These are phyloP conservation scores for Aphanomyces cochlioides DNA, from an alignment of 352 stramenopile species.

Conservation along the genomic window DNA sequence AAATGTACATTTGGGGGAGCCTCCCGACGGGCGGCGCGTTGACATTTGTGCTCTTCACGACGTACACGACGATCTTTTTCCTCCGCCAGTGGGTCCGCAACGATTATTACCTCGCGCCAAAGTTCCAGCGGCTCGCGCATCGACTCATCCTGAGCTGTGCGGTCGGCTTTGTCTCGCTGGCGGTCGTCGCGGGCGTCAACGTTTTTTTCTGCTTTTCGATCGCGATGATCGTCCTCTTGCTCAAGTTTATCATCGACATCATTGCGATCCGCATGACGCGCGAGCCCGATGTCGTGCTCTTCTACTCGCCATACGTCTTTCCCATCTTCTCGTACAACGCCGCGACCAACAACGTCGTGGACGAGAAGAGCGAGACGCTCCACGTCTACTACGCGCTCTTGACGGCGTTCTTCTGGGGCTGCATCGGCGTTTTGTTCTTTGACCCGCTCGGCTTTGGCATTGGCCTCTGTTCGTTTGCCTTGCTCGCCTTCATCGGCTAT, in stretches of 20 bases:
- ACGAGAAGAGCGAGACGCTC: constrained; percentile 70
- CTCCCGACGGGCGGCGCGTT: constrained; percentile 53
- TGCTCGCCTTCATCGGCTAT: constrained; percentile 71
- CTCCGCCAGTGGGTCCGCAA: constrained; percentile 82
- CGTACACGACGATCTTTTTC: constrained; percentile 50
- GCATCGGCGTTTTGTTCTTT: constrained; percentile 84
- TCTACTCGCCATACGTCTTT: constrained; percentile 87
- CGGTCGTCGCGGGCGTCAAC: constrained; percentile 48
- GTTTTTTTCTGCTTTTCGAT: constrained; percentile 86
- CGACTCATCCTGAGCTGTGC: constrained; percentile 44
- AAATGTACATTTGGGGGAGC: constrained; percentile 70
- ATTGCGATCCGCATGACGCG: constrained; percentile 55
- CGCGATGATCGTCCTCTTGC: constrained; percentile 73
- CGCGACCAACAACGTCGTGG: constrained; percentile 86
- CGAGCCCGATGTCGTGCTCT: constrained; percentile 63
- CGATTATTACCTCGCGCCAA: constrained; percentile 68
- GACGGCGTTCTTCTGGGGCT: constrained; percentile 80
- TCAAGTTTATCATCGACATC: constrained; percentile 68
- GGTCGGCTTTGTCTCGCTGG: constrained; percentile 39
- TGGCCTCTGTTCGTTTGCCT: constrained; percentile 76
- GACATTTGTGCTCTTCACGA: constrained; percentile 44
- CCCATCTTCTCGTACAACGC: constrained; percentile 89
- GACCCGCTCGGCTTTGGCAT: constrained; percentile 87
- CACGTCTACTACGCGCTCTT: constrained; percentile 70
- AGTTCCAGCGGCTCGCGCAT: constrained; percentile 53